Conservation (phyloP, 2,329 filamentous ascomycete species). For the Aureobasidium uvarum region DNA sequence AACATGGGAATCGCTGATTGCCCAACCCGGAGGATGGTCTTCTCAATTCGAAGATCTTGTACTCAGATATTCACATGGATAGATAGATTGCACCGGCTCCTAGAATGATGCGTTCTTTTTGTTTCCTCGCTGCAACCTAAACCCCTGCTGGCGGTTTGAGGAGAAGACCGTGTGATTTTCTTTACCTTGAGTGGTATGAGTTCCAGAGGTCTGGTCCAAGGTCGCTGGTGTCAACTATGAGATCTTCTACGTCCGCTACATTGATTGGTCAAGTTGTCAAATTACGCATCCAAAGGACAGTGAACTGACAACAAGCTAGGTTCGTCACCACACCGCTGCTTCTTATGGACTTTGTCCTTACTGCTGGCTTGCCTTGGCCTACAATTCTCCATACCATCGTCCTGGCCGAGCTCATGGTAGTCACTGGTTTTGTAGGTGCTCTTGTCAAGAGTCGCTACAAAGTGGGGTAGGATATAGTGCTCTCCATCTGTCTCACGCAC, state of each 20-base stretch:
- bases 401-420: slow-evolving; percentile 61
- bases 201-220: slow-evolving; percentile 48
- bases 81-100: not conserved
- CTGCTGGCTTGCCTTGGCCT: slow-evolving; percentile 60
- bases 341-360: slow-evolving; percentile 58
- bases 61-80: not conserved
- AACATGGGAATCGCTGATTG: not conserved
- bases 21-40: not conserved
- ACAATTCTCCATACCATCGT: slow-evolving; percentile 60
- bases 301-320: slow-evolving; percentile 21
- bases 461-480: slow-evolving; percentile 60
- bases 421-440: slow-evolving; percentile 61
- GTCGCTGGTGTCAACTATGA: slow-evolving; percentile 53
- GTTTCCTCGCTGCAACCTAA: not conserved
- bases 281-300: not conserved
- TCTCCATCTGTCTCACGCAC: slow-evolving; percentile 26
- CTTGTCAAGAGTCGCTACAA: slow-evolving; percentile 61
- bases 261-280: slow-evolving; percentile 52
- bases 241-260: slow-evolving; percentile 62
- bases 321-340: slow-evolving; percentile 60
- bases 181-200: slow-evolving; percentile 38
- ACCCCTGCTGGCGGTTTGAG: not conserved
- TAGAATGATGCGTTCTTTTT: not conserved
- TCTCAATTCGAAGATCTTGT: too few species aligned
- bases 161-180: not conserved